phyloP scores from a whole-genome alignment of 257 asterid species.

The Gentiana straminea region DNA sequence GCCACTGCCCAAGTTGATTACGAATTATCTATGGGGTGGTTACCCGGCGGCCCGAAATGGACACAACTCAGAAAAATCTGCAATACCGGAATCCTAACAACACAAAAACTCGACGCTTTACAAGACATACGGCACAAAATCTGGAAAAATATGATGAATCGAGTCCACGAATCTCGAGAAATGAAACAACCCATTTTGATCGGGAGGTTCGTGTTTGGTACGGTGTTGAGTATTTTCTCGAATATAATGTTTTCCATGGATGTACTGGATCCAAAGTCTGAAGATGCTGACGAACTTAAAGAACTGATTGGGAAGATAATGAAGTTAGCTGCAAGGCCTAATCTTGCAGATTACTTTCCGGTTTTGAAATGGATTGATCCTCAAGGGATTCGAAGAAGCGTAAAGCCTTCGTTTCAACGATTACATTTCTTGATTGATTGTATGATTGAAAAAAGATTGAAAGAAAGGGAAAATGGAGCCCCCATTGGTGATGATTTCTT shows the following conservation, averaged over 20 bases:
- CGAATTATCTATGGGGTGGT: conserved; percentile 17
- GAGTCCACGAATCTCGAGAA: conserved; percentile 7
- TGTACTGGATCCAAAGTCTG: conserved; percentile 19
- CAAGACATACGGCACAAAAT: conserved; percentile 11
- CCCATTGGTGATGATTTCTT: conserved; percentile 16
- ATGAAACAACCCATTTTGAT: conserved; percentile 6
- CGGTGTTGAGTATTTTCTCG: conserved; percentile 18
- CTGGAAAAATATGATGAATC: conserved; percentile 11
- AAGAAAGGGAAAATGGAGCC: conserved; percentile 6
- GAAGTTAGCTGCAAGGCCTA: conserved; percentile 27
- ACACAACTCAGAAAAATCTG: conserved; percentile 14
- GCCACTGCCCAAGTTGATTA: conserved; percentile 18
- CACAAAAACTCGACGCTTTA: conserved; percentile 13
- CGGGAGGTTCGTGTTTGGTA: conserved; percentile 19
- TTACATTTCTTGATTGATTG: conserved; percentile 17
- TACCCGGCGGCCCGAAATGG: conserved; percentile 19
- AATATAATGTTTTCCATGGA: conserved; percentile 22
- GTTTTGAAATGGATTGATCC: conserved; percentile 25
- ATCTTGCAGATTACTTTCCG: conserved; percentile 20
- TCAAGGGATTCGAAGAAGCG: conserved; percentile 15
- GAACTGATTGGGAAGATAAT: conserved; percentile 15
- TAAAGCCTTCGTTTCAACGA: conserved; percentile 13
- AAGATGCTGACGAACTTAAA: conserved; percentile 14
- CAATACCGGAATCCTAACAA: conserved; percentile 16
- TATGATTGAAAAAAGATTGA: conserved; percentile 12